These are phyloP conservation scores for Suillus spraguei DNA, from an alignment of 768 basidiomycete genomes.

Conservation along the genomic window DNA sequence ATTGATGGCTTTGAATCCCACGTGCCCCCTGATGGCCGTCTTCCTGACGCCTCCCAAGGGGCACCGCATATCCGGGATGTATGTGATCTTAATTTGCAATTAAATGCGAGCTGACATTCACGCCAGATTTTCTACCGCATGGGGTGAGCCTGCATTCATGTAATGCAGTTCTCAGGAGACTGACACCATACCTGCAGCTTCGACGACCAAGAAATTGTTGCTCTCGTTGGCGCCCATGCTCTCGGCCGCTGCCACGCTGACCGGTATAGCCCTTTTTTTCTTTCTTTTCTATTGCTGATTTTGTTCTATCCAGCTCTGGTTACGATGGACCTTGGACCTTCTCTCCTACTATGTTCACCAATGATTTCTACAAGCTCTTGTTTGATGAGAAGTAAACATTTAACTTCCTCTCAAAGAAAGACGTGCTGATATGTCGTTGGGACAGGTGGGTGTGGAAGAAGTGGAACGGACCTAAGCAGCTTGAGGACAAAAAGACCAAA, in stretches of 20 bases:
- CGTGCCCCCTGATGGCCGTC: slow-evolving; percentile 85
- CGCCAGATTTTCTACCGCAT: slow-evolving; percentile 69
- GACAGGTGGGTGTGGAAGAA: slow-evolving; percentile 88
- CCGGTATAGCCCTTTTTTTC: slow-evolving; percentile 41
- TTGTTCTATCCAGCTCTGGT: slow-evolving; percentile 49
- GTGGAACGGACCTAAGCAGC: slow-evolving; percentile 93
- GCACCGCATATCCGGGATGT: slow-evolving; percentile 83
- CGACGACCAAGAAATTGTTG: slow-evolving; percentile 97
- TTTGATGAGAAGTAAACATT: slow-evolving; percentile 74
- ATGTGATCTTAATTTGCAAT: neutral
- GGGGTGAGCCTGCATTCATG: slow-evolving; percentile 44
- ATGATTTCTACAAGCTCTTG: slow-evolving; percentile 85
- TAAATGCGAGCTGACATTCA: neutral
- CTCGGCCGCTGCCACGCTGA: slow-evolving; percentile 92
- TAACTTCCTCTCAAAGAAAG: neutral
- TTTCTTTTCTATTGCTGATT: slow-evolving; percentile 1
- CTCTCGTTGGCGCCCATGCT: slow-evolving; percentile 92
- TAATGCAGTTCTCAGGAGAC: neutral
- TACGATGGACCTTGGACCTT: slow-evolving; percentile 96
- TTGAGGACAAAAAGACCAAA: slow-evolving; percentile 88
- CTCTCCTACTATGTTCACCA: slow-evolving; percentile 86
- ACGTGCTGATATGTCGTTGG: neutral
- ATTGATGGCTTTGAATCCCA: slow-evolving; percentile 81
- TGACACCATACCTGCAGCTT: slow-evolving; percentile 44
- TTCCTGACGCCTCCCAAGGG: slow-evolving; percentile 86